Conservation (phyloP, 2,329 filamentous ascomycete species). For the Teratosphaeria destructans region DNA sequence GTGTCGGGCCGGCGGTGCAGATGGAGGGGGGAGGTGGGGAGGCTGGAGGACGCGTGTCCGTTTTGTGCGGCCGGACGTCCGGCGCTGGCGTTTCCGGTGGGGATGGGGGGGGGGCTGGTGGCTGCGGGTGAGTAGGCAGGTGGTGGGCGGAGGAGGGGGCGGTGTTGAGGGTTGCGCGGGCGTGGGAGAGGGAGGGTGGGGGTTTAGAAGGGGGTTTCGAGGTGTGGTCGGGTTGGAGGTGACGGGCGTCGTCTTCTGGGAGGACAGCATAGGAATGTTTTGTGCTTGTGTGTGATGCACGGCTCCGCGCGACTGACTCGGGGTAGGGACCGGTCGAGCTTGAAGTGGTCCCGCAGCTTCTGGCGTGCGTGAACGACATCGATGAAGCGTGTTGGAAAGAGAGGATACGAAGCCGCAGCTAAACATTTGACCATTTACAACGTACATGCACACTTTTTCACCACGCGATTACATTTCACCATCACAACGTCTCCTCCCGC, state of each 20-base stretch:
- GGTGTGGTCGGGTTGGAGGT: neutral
- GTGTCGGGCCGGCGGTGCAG: slow-evolving; percentile 33
- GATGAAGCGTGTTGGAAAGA: no score
- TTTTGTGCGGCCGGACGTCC: slow-evolving; percentile 43
- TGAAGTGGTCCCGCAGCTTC: neutral
- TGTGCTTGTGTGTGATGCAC: no score
- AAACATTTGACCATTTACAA: no score
- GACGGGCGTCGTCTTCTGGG: no score
- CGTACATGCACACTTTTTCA: no score
- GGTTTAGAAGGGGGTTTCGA: slow-evolving; percentile 32
- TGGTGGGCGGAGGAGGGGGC: slow-evolving; percentile 41
- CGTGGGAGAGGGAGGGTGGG: slow-evolving; percentile 35
- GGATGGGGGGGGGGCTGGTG: slow-evolving; percentile 6
- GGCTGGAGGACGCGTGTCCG: slow-evolving; percentile 46
- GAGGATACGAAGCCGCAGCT: no score
- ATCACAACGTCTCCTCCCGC: neutral
- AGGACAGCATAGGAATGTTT: no score
- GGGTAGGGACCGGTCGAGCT: no score
- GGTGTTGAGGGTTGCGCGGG: slow-evolving; percentile 35
- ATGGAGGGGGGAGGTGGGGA: slow-evolving; percentile 43
- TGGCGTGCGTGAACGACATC: neutral
- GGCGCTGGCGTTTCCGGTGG: slow-evolving; percentile 36
- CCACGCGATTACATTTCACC: neutral
- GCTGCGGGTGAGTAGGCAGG: slow-evolving; percentile 25
- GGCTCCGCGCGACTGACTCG: no score